Evolutionary conservation across 257 asterid species (phyloP).

Genomic region (Ophiorrhiza pumila): DNA sequence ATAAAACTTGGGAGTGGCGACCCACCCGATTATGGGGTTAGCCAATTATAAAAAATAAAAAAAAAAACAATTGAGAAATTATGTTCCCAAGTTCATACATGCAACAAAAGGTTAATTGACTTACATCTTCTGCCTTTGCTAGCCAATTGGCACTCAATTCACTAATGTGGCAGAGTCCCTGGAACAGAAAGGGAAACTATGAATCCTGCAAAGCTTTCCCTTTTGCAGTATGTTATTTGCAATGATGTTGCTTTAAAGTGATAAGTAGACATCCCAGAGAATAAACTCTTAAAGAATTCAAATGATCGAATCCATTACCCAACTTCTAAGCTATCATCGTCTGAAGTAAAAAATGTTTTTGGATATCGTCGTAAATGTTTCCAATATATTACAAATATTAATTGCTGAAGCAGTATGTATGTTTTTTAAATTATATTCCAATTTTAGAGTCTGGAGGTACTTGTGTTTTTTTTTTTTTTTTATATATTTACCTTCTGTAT

Average conservation of each 20-base stretch:
- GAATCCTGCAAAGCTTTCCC: background rate
- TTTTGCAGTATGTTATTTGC: background rate
- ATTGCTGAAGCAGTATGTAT: background rate
- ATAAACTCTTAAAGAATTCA: background rate
- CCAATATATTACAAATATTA: background rate
- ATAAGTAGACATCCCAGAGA: background rate
- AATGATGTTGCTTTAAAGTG: background rate
- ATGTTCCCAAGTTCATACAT: no score
- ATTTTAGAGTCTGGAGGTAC: background rate
- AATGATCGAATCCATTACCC: background rate
- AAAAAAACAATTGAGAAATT: no score
- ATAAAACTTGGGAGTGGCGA: no score
- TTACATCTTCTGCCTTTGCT: slow-evolving; percentile 93
- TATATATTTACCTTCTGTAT: no score
- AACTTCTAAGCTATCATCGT: background rate
- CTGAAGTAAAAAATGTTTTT: no score
- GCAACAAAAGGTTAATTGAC: slow-evolving; percentile 27
- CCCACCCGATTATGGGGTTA: no score
- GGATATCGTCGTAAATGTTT: background rate
- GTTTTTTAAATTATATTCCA: background rate
- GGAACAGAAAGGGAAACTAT: slow-evolving; percentile 18
- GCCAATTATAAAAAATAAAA: no score
- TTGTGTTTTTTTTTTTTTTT: background rate
- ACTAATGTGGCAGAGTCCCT: slow-evolving; percentile 96
- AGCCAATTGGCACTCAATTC: slow-evolving; percentile 90